Evolutionary conservation across 768 basidiomycete genomes (phyloP), one percentile per base, ranked within the genome.

Genomic region (Hygrophorus pudorinus): DNA sequence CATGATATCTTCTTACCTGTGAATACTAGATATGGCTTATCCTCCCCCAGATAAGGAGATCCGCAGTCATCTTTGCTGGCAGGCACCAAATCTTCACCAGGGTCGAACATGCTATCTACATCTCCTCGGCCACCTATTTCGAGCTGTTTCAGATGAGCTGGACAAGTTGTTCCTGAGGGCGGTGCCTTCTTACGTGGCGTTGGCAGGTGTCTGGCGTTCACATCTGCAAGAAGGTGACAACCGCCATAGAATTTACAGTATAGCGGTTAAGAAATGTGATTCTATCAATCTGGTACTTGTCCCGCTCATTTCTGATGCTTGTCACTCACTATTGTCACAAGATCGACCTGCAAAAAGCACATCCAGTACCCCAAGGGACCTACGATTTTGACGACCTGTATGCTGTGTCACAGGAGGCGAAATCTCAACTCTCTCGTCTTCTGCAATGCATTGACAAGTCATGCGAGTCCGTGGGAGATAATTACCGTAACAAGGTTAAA

Each of bases 41-140:
- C 35, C 35, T 36, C 35, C 35, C n/a, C 35, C 35, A 36, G 35
- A 36, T 14, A 36, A 36, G 6, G 35, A 36, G n/a, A 36, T 36
- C 8, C 35, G 35, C n/a, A 14, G n/a, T 14, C n/a, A 36, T 36
- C 35, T 36, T 14, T 1, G n/a, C 10, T 12, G 35, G 35, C 2
- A 1, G 35, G 35, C 33, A 11, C 13, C 33, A 3, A 16, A 34
- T 16, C 33, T 34, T 10, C 17, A 16, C 10, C 13, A 34, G 17
- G 33, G 13, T 10, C 13, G 17, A 34, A 34, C 33, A 13, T 16
- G 33, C 33, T 10, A 34, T 10, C 33, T 34, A 5, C 33, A 34
- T 10, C 33, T 34, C 33, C 33, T 34, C 17, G 33, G 33, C 13
- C 3, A 34, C 33, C 3, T 34, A 34, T 34, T 34, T n/a, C n/a